A percentile compares a stretch with the other conserved stretches of the same genome.
Conservation (phyloP, 345 rosid genomes). For the Hibiscus syriacus region DNA sequence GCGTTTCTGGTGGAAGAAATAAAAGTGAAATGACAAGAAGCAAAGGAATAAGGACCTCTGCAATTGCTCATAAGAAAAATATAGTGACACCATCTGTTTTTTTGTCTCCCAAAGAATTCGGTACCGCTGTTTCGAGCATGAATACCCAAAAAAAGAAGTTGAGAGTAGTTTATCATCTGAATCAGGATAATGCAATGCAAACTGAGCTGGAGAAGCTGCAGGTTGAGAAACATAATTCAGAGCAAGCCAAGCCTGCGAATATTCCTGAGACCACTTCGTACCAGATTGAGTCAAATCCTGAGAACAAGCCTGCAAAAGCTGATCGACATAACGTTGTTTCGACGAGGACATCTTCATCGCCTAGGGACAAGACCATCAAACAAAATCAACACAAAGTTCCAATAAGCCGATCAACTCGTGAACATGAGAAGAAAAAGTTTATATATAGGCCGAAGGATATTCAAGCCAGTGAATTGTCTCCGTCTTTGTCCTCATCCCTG, state of each 20-base stretch:
- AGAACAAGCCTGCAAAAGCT: conserved; percentile 2
- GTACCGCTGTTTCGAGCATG: conserved; percentile 19
- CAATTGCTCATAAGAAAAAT: conserved; percentile 15
- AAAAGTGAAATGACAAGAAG: conserved; percentile 15
- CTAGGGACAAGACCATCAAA: conserved; percentile 18
- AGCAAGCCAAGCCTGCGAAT: conserved; percentile 14
- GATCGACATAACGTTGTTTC: conserved; percentile 10
- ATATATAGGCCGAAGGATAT: conserved; percentile 5
- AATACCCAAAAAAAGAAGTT: conserved; percentile 16
- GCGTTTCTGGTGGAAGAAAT: conserved; percentile 18
- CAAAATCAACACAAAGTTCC: conserved; percentile 13
- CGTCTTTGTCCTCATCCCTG: conserved; percentile 9
- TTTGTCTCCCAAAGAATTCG: conserved; percentile 3
- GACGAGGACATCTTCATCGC: conserved; percentile 4
- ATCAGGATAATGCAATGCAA: conserved; percentile 11
- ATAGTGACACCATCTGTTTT: conserved; percentile 9
- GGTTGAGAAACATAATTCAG: conserved; percentile 12
- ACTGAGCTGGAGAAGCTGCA: conserved; percentile 6
- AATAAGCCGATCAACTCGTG: conserved; percentile 6
- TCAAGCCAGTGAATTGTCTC: not conserved
- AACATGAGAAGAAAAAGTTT: conserved; percentile 9
- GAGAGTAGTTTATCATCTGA: conserved; percentile 14
- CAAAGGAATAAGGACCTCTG: conserved; percentile 14
- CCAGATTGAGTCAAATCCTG: conserved; percentile 32
- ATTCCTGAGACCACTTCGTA: conserved; percentile 41